A percentile compares a stretch with the other conserved stretches of the same genome.
phyloP scores from a whole-genome alignment of 2,329 filamentous ascomycete species.

The Cryphonectria nitschkei region DNA sequence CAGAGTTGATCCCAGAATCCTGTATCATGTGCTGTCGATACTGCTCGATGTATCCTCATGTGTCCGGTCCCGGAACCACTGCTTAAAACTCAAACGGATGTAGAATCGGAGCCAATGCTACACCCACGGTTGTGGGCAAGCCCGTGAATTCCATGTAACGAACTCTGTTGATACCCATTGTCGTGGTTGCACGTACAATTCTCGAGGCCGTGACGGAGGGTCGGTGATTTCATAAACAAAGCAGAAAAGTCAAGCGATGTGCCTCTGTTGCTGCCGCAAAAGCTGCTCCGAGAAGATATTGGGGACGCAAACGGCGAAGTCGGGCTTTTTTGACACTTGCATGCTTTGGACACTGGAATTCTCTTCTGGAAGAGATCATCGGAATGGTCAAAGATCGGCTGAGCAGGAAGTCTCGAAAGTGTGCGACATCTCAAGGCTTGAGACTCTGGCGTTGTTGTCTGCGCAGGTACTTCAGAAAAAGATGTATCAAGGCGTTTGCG shows the following conservation, averaged over 20 bases:
- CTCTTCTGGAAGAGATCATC: background rate
- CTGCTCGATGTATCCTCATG: background rate
- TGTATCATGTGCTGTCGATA: background rate
- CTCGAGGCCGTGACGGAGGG: constrained; percentile 7
- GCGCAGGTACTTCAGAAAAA: too few relatives aligned
- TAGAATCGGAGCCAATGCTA: background rate
- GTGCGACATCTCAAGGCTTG: background rate
- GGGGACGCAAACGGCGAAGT: background rate
- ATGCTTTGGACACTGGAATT: background rate
- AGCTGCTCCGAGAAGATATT: background rate
- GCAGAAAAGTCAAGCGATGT: constrained; percentile 18
- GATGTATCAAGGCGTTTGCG: background rate
- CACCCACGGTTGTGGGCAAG: background rate
- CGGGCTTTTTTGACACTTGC: constrained; percentile 10
- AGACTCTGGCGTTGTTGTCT: background rate
- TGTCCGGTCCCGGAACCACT: background rate
- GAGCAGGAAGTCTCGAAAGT: constrained; percentile 14
- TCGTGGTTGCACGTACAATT: constrained; percentile 9
- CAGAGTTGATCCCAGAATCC: background rate
- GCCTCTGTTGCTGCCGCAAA: background rate
- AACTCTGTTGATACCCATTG: background rate
- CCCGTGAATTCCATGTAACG: too few relatives aligned
- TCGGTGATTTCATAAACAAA: constrained; percentile 15
- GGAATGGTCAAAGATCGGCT: constrained; percentile 5
- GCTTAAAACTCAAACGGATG: background rate